phyloP scores from a whole-genome alignment of 2,329 filamentous ascomycete species.

The Colletotrichum liaoningense region DNA sequence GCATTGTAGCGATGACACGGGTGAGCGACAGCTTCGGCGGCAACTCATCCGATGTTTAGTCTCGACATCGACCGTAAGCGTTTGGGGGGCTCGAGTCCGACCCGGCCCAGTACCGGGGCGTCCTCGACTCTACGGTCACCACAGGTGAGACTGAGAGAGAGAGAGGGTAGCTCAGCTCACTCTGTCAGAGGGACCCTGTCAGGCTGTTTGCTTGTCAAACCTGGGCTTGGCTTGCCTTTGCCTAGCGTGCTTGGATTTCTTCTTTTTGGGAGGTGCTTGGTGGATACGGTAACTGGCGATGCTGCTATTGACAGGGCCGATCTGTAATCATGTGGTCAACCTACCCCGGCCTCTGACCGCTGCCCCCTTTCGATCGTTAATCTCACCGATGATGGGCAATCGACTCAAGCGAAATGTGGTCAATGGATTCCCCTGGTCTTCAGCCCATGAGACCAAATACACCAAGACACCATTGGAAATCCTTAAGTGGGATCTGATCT shows the following conservation, averaged over 20 bases:
- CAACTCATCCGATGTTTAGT: constrained; percentile 1
- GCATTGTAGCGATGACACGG: constrained; percentile 13
- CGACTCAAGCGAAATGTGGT: constrained; percentile 32
- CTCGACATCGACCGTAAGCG: background rate
- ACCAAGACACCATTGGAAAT: background rate
- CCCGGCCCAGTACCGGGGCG: background rate
- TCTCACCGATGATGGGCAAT: constrained; percentile 31
- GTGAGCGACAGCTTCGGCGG: background rate
- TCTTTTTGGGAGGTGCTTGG: background rate
- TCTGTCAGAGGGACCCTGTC: background rate
- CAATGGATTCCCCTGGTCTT: background rate
- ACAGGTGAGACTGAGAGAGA: background rate
- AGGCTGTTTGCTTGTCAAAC: background rate
- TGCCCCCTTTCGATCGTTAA: constrained; percentile 32
- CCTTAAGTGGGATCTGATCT: background rate
- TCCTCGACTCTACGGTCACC: background rate
- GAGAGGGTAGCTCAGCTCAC: background rate
- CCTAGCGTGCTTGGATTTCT: background rate
- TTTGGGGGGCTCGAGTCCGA: background rate
- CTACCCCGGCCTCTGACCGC: constrained; percentile 11
- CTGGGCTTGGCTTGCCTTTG: background rate
- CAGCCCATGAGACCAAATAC: background rate
- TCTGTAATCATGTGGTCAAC: constrained; percentile 33
- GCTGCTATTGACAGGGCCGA: constrained; percentile 8
- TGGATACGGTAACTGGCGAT: constrained; percentile 11